A percentile compares a stretch with the other conserved stretches of the same genome.
Conservation (phyloP, 2,329 filamentous ascomycete genomes). For the Phaeosphaeriaceae sp. region DNA sequence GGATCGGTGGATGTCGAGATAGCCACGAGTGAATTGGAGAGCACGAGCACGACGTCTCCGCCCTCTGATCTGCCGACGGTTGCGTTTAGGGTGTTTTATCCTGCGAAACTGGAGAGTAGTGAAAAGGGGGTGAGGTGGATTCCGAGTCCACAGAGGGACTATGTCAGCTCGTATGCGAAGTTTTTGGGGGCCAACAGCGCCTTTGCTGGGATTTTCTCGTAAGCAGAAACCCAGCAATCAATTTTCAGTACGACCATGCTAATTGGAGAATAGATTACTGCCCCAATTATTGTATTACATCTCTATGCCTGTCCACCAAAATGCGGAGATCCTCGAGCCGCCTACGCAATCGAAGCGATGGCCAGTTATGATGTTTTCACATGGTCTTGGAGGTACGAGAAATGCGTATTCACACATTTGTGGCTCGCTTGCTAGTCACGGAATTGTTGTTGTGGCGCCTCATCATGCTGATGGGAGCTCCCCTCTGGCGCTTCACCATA, state of each 20-base stretch:
- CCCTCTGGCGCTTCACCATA: slow-evolving; percentile 74
- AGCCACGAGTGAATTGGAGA: slow-evolving; percentile 62
- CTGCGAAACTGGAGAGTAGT: slow-evolving; percentile 48
- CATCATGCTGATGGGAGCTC: slow-evolving; percentile 85
- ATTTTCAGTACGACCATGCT: not conserved
- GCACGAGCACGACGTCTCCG: slow-evolving; percentile 60
- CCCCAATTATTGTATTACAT: slow-evolving; percentile 76
- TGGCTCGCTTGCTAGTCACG: slow-evolving; percentile 79
- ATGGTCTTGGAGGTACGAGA: slow-evolving; percentile 79
- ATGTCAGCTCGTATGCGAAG: slow-evolving; percentile 75
- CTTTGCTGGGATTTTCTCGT: slow-evolving; percentile 50
- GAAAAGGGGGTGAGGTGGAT: slow-evolving; percentile 75
- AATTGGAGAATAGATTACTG: slow-evolving; percentile 59
- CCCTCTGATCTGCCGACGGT: slow-evolving; percentile 67
- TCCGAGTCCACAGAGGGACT: slow-evolving; percentile 75
- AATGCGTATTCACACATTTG: slow-evolving; percentile 87
- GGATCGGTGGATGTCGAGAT: slow-evolving; percentile 83
- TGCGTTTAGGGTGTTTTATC: slow-evolving; percentile 84
- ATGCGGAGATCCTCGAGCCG: slow-evolving; percentile 66
- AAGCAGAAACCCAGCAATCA: slow-evolving; percentile 10
- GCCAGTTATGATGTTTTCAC: slow-evolving; percentile 86
- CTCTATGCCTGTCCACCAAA: slow-evolving; percentile 73
- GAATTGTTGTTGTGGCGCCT: slow-evolving; percentile 78
- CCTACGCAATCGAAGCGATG: slow-evolving; percentile 63
- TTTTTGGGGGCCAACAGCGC: slow-evolving; percentile 72